Evolutionary conservation across 202 grass and related monocot species (phyloP).

Genomic region (Alloteropsis angusta): DNA sequence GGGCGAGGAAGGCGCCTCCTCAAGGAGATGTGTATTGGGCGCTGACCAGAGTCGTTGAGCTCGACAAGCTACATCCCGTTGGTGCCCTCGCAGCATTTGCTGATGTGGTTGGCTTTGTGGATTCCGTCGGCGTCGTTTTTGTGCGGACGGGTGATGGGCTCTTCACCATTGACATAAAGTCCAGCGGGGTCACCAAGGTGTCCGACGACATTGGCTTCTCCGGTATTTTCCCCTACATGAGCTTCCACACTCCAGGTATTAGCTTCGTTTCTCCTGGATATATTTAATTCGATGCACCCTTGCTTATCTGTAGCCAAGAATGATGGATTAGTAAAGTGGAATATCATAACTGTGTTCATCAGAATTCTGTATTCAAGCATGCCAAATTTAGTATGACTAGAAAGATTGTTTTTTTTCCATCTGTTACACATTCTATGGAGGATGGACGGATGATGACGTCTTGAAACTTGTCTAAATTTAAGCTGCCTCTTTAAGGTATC

Average conservation of each 20-base stretch:
- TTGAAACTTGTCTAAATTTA: not conserved
- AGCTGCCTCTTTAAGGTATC: not conserved
- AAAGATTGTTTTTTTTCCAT: not conserved
- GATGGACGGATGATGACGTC: not conserved
- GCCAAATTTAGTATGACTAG: not conserved
- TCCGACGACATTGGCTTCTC: not conserved
- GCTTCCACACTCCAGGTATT: constrained; percentile 2
- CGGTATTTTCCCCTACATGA: not conserved
- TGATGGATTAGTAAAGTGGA: not conserved
- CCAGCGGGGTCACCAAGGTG: not conserved
- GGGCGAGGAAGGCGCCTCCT: not conserved
- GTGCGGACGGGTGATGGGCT: not conserved
- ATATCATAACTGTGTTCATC: no score
- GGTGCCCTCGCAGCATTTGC: not conserved
- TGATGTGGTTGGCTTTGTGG: not conserved
- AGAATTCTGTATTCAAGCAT: not conserved
- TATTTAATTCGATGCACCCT: not conserved
- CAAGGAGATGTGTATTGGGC: not conserved
- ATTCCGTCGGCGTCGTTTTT: not conserved
- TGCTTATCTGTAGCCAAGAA: not conserved
- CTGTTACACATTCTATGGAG: no score
- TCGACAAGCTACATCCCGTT: not conserved
- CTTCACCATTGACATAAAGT: not conserved
- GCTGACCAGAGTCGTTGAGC: not conserved
- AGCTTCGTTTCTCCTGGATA: not conserved